phyloP scores from a whole-genome alignment of 2,329 filamentous ascomycete genomes.

The Microascus cirrosus region DNA sequence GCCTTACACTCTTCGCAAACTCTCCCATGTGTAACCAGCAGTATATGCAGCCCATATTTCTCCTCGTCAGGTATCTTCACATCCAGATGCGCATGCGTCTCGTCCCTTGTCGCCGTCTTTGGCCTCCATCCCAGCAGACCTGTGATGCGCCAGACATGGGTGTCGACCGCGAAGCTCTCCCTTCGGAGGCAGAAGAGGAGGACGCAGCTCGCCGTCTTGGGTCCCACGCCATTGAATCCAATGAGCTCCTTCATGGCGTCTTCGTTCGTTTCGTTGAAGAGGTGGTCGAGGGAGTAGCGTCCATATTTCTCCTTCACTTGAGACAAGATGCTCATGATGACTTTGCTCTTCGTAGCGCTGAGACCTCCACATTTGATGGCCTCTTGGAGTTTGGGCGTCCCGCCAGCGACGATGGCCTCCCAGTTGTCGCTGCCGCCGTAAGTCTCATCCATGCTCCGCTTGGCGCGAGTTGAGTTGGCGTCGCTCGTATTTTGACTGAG shows the following conservation, averaged over 20 bases:
- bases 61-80: constrained; percentile 31
- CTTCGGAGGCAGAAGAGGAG: constrained; percentile 36
- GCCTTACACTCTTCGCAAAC: constrained; percentile 32
- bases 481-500: constrained; percentile 42
- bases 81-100: constrained; percentile 38
- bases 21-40: constrained; percentile 36
- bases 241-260: constrained; percentile 39
- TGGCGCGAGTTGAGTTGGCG: constrained; percentile 48
- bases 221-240: constrained; percentile 37
- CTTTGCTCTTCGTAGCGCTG: constrained; percentile 59
- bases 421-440: constrained; percentile 32
- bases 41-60: constrained; percentile 38
- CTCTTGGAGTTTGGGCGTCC: constrained; percentile 29
- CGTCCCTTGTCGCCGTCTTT: constrained; percentile 24
- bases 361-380: constrained; percentile 64
- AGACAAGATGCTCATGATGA: constrained; percentile 57
- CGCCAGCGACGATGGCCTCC: constrained; percentile 27
- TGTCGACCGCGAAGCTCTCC: constrained; percentile 40
- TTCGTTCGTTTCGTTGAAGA: constrained; percentile 28
- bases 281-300: constrained; percentile 34
- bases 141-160: constrained; percentile 38
- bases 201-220: constrained; percentile 43
- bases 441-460: constrained; percentile 29
- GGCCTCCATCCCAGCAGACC: constrained; percentile 39
- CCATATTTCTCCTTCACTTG: constrained; percentile 42